A percentile compares a stretch with the other conserved stretches of the same genome.
Evolutionary conservation across 768 basidiomycete genomes (phyloP).

Genomic region (Auricularia sp.): DNA sequence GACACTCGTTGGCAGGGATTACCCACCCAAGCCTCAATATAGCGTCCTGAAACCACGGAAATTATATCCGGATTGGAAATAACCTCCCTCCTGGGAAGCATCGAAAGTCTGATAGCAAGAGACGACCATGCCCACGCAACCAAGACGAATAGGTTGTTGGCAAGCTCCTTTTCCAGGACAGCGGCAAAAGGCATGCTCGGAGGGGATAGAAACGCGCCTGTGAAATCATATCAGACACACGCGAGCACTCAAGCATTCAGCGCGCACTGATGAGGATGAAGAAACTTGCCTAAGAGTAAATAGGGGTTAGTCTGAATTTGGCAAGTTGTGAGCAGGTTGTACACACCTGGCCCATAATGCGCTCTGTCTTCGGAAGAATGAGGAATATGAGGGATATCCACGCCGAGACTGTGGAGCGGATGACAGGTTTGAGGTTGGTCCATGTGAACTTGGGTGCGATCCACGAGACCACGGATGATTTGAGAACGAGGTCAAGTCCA

Average conservation of each 20-base stretch:
- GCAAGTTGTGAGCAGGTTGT: constrained; percentile 8
- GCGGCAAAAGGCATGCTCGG: constrained; percentile 59
- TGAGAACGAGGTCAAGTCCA: too few species aligned
- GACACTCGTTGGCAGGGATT: background rate
- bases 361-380: constrained; percentile 39
- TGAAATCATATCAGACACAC: background rate
- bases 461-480: background rate
- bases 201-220: constrained; percentile 56
- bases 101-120: constrained; percentile 52
- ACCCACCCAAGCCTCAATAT: constrained; percentile 40
- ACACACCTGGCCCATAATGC: constrained; percentile 46
- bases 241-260: background rate
- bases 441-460: background rate
- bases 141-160: constrained; percentile 40
- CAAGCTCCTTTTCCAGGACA: constrained; percentile 54
- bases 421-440: constrained; percentile 37
- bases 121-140: constrained; percentile 62
- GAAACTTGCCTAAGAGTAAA: constrained; percentile 42
- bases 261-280: constrained; percentile 38
- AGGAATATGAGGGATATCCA: constrained; percentile 55
- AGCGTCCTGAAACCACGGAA: constrained; percentile 39
- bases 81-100: constrained; percentile 39
- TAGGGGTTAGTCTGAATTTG: background rate
- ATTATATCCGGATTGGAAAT: constrained; percentile 27
- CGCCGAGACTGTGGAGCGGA: constrained; percentile 51